Percentiles rank a stretch among this genome's conserved stretches.
Evolutionary conservation across 2,329 filamentous ascomycete genomes (phyloP).

Genomic region (Cladophialophora immunda): DNA sequence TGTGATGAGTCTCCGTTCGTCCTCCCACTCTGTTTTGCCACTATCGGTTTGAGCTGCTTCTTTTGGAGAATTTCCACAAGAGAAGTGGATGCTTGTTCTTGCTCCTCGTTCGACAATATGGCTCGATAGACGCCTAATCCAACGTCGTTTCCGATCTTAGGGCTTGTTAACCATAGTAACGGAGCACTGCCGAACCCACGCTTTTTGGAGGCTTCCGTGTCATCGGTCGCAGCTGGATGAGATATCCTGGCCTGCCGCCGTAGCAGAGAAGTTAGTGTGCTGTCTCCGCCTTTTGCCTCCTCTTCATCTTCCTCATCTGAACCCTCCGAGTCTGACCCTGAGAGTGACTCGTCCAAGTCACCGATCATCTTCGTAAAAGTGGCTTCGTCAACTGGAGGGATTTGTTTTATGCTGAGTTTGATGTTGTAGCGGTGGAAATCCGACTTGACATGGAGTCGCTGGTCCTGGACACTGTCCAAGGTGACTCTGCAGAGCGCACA

Average conservation of each 20-base stretch:
- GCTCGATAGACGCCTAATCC: slow-evolving; percentile 87
- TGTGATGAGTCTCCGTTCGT: slow-evolving; percentile 44
- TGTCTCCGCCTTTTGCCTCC: slow-evolving; percentile 65
- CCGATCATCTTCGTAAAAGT: slow-evolving; percentile 89
- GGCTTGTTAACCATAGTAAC: slow-evolving; percentile 84
- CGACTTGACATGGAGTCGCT: slow-evolving; percentile 84
- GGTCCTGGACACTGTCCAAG: slow-evolving; percentile 78
- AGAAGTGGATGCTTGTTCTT: slow-evolving; percentile 66
- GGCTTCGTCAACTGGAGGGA: slow-evolving; percentile 74
- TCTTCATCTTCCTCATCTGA: slow-evolving; percentile 67
- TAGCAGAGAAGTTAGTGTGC: slow-evolving; percentile 76
- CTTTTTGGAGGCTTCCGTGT: slow-evolving; percentile 57
- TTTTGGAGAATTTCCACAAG: slow-evolving; percentile 74
- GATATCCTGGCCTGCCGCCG: slow-evolving; percentile 83
- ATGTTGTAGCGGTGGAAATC: slow-evolving; percentile 95
- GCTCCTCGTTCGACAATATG: slow-evolving; percentile 77
- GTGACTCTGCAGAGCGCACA: slow-evolving; percentile 81
- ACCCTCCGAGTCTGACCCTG: slow-evolving; percentile 73
- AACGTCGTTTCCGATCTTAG: slow-evolving; percentile 76
- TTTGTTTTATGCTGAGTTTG: slow-evolving; percentile 84
- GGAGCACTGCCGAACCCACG: slow-evolving; percentile 73
- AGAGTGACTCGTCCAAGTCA: slow-evolving; percentile 91
- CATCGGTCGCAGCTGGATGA: slow-evolving; percentile 58
- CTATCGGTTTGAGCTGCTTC: slow-evolving; percentile 77
- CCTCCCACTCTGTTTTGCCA: slow-evolving; percentile 49